Base-by-base conservation (phyloP, 176 grass and related monocot species). In the Guadua angustifolia region DNA sequence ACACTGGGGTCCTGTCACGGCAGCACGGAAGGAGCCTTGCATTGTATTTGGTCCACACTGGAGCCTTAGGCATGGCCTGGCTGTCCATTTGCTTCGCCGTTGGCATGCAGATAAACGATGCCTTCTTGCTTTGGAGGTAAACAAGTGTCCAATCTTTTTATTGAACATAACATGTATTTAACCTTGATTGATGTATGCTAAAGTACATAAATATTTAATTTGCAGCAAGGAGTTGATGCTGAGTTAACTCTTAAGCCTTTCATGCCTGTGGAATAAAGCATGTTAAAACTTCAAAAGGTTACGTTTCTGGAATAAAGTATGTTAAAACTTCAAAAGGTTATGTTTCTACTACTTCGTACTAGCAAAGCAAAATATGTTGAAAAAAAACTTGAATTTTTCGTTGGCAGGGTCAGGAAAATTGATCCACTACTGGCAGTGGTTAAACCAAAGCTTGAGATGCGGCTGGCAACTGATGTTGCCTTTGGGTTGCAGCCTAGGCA, bases 221-320 rank as follows among this genome's bases (percentile, higher is more conserved):
- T 83, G 50, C 87, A 98, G 95, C 85, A 92, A 95, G 91, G 85
- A 79, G 65, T 85, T 88, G 82, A 88, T 89, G 63, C 87, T 74
- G 93, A 95, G 75, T 46, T 98, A 76, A 75, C 69, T 79, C 80
- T 98, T 71, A 82, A 88, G 78, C 91, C 93, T 85, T 98, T 93
- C 75, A 93, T 73, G 78, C 89, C 89, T 98, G 93, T 85, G 95
- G 95, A 74, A 73, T 98, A 38, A 89, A 86, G 95, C 95, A 82
- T 16, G 83, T 35, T 53, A 26, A 12, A 72, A 79, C 4, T 50
- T 79, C 29, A 72, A n/a, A n/a, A n/a, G n/a, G n/a, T n/a, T n/a
- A n/a, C n/a, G n/a, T 98, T 78, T 98, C 95, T 85, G 95, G 95
- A 74, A 73, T 98, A 38, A 89, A 86, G 95, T 98, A 82, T 16